Base-by-base conservation (phyloP, 1,284 basidiomycete species). In the Rhodotorula sp. region DNA sequence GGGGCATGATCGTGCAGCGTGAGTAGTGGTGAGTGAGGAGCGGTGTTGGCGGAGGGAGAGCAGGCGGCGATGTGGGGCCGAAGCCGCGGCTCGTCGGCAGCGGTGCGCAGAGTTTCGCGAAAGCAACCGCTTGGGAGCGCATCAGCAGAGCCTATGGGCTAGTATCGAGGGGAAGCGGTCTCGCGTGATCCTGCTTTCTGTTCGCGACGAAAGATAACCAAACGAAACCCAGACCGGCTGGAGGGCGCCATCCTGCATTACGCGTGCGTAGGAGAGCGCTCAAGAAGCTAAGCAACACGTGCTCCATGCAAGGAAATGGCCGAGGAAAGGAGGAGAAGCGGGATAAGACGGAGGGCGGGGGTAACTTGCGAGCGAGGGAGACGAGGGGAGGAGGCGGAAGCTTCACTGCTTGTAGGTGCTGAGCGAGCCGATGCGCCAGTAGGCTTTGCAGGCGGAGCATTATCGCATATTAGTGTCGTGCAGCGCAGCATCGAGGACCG, bases 391-490 rank as follows among this genome's bases (percentile, higher is more conserved):
- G 22, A 3, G 7, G 29, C n/a, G n/a, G n/a, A n/a, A n/a, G n/a
- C n/a, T 34, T 32, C 66, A 70, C 59, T 70, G 37, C 60, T 70
- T 66, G 64, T 66, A 70, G 39, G 66, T 46, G 29, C 54, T 53
- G 69, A 70, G 54, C 9, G 46, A 66, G 13, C 27, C 64, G 46
- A 70, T 62, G 9, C 68, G 39, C 50, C 56, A 60, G 57, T 60
- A 37, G 37, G 57, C 46, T 48, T 19, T 25, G 46, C 5, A 8
- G 4, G 46, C 4, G 9, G 2, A 22, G 21, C 10, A 22, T 22
- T 22, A 19, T 8, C 19, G 9, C 21, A 22, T 9, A 22, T 48
- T 22, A 48, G 46, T 8, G 3, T 22, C 46, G 46, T 8, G 13
- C 21, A 48, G 7, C 17, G 21, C 10, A 48, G 21, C 8, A 19